Percentiles rank a stretch among this genome's conserved stretches.
Conservation (phyloP, 2,329 filamentous ascomycete species). For the Lasiodiplodia citricola region DNA sequence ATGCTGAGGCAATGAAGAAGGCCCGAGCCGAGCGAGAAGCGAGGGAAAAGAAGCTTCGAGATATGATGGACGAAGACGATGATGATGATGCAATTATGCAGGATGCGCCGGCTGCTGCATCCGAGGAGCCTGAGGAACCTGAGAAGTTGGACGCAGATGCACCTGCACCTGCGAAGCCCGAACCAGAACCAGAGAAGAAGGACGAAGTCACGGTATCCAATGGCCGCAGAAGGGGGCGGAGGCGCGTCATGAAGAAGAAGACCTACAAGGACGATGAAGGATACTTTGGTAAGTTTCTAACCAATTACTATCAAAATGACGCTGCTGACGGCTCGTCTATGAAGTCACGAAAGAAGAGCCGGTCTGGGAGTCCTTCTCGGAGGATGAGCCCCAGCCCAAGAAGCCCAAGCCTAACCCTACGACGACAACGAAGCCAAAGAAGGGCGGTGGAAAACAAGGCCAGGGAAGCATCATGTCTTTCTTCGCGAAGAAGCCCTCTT, state of each 20-base stretch:
- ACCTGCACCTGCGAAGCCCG: constrained; percentile 17
- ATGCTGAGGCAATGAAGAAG: constrained; percentile 38
- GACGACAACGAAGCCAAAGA: constrained; percentile 58
- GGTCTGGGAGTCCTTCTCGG: constrained; percentile 91
- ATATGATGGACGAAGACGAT: constrained; percentile 74
- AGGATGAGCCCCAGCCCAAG: constrained; percentile 73
- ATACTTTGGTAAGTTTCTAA: constrained; percentile 61
- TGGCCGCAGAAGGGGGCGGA: constrained; percentile 75
- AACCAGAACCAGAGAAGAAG: constrained; percentile 33
- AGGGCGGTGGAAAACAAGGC: constrained; percentile 48
- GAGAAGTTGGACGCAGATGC: constrained; percentile 30
- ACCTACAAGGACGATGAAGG: constrained; percentile 86
- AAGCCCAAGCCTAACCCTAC: constrained; percentile 56
- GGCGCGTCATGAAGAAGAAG: constrained; percentile 86
- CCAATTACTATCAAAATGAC: constrained; percentile 59
- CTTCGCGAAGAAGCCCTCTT: constrained; percentile 70
- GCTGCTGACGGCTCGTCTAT: constrained; percentile 43
- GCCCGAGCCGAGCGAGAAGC: constrained; percentile 65
- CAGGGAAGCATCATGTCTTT: constrained; percentile 92
- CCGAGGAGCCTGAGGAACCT: constrained; percentile 35
- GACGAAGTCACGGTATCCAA: constrained; percentile 58
- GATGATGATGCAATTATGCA: constrained; percentile 61
- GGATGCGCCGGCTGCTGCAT: constrained; percentile 54
- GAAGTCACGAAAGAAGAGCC: constrained; percentile 80
- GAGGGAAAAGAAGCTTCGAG: constrained; percentile 52